Conservation (phyloP, 257 asterid genomes). For the Paulownia fortunei region DNA sequence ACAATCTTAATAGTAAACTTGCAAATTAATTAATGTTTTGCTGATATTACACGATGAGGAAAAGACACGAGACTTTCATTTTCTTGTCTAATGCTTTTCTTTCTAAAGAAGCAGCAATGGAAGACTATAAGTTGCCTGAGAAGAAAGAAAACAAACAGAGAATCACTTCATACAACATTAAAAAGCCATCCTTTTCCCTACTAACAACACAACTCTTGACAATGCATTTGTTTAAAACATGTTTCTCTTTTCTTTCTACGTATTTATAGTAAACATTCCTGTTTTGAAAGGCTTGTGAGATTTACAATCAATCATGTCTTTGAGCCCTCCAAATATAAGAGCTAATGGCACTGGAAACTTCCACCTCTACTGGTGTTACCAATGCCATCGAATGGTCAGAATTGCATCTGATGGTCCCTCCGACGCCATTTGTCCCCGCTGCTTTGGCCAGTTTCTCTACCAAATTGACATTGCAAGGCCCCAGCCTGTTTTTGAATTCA, state of each 20-base stretch:
- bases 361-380: conserved; percentile 80
- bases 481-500: conserved; percentile 52
- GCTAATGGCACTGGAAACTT: conserved; percentile 40
- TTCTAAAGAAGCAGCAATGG: conserved; percentile 37
- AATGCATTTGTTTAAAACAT: conserved; percentile 12
- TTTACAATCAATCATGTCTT: conserved; percentile 41
- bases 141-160: conserved; percentile 34
- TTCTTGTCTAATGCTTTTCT: conserved; percentile 40
- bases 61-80: neutral
- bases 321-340: conserved; percentile 40
- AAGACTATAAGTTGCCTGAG: conserved; percentile 24
- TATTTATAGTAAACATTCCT: too few species aligned
- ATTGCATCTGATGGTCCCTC: conserved; percentile 45
- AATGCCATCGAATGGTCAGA: conserved; percentile 75
- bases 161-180: conserved; percentile 42
- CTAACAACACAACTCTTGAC: conserved; percentile 10
- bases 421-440: conserved; percentile 65
- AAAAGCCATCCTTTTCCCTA: conserved; percentile 56
- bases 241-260: conserved; percentile 20
- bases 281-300: too few species aligned
- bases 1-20: neutral
- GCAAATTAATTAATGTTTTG: neutral
- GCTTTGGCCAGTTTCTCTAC: conserved; percentile 64
- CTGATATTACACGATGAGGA: neutral
- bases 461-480: conserved; percentile 58